Evolutionary conservation across 768 basidiomycete genomes (phyloP).

Genomic region (Calocera viscosa): DNA sequence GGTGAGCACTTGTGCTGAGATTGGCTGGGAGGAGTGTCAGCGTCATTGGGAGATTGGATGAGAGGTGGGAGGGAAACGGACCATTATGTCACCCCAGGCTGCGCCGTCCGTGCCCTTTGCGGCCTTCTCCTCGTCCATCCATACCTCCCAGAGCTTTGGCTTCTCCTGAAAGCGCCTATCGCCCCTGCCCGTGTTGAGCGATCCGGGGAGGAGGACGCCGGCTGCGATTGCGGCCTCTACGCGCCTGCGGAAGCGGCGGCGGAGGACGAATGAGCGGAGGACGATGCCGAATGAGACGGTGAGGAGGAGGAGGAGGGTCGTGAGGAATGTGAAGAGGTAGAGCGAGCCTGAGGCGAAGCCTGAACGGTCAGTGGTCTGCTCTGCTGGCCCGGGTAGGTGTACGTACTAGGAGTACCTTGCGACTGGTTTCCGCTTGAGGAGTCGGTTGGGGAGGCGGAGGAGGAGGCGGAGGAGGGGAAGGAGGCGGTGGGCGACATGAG

Average conservation of each 20-base stretch:
- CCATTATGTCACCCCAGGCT: background rate
- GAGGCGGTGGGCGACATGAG: background rate
- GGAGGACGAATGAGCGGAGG: constrained; percentile 18
- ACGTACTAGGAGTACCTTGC: background rate
- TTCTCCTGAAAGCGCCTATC: constrained; percentile 2
- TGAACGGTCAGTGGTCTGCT: background rate
- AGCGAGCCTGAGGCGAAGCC: constrained; percentile 12
- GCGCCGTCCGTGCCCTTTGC: background rate
- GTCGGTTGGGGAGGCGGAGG: background rate
- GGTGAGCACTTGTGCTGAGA: background rate
- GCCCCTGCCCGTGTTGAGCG: background rate
- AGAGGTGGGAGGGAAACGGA: background rate
- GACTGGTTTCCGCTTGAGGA: background rate
- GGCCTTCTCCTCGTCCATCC: constrained; percentile 5
- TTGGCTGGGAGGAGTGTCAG: background rate
- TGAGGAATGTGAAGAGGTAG: constrained; percentile 19
- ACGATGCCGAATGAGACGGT: constrained; percentile 18
- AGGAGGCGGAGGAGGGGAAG: background rate
- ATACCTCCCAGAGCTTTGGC: constrained; percentile 4
- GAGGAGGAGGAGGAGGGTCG: constrained; percentile 19
- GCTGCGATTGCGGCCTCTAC: constrained; percentile 12
- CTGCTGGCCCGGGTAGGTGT: background rate
- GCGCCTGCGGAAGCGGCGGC: constrained; percentile 18
- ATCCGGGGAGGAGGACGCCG: constrained; percentile 1
- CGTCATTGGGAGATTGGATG: background rate